These are phyloP conservation scores for Calonectria crousiana DNA, from an alignment of 2,329 filamentous ascomycete genomes.

Conservation along the genomic window DNA sequence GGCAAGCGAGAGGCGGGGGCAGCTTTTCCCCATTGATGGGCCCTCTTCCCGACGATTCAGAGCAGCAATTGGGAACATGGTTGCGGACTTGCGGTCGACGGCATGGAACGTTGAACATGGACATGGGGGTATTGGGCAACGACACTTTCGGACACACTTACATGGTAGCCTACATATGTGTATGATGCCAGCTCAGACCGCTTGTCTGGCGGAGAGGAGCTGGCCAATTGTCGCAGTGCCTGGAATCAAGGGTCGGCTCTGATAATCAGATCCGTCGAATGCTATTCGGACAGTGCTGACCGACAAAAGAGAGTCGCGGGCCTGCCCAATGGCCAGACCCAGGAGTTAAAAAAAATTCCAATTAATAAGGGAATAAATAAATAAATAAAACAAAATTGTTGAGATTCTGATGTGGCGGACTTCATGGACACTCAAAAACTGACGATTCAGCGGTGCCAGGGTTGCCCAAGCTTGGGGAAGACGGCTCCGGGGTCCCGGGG, in stretches of 20 bases:
- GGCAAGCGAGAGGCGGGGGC: slow-evolving; percentile 11
- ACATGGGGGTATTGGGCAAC: slow-evolving; percentile 21
- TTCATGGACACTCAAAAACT: slow-evolving; percentile 7
- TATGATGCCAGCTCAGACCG: slow-evolving; percentile 46
- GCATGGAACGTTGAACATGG: slow-evolving; percentile 15
- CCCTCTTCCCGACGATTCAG: background rate
- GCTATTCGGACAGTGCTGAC: slow-evolving; percentile 21
- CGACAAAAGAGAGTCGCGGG: background rate
- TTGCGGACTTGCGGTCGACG: slow-evolving; percentile 22
- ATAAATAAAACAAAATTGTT: slow-evolving; percentile 18
- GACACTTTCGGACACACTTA: slow-evolving; percentile 26
- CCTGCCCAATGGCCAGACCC: slow-evolving; percentile 7
- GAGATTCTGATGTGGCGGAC: slow-evolving; percentile 8
- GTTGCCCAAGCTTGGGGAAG: background rate
- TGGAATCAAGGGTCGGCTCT: slow-evolving; percentile 3
- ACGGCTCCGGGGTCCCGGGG: background rate
- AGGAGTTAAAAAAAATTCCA: background rate
- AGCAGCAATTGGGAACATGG: slow-evolving; percentile 15
- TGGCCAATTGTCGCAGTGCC: slow-evolving; percentile 19
- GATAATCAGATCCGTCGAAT: slow-evolving; percentile 2
- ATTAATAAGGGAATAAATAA: too few species aligned
- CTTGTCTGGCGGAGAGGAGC: slow-evolving; percentile 28
- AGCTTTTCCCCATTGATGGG: background rate
- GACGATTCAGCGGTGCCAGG: background rate
- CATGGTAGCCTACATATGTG: slow-evolving; percentile 40